Evolutionary conservation across 345 rosid genomes (phyloP).

Genomic region (Bretschneidera sinensis): DNA sequence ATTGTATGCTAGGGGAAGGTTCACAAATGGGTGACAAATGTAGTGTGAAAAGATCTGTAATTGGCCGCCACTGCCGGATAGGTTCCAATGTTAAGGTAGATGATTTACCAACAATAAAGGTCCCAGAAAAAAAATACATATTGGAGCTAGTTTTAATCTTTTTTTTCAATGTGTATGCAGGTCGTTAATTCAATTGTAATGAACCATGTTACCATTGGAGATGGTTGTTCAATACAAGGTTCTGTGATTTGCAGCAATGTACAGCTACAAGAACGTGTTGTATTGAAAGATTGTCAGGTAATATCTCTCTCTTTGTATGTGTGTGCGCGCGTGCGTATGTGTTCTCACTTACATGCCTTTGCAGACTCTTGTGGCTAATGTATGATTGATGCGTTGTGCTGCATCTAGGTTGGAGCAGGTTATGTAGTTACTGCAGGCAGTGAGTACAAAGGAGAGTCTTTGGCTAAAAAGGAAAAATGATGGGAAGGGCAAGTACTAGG

Average conservation of each 20-base stretch:
- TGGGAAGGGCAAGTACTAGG: neutral
- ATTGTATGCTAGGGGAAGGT: conserved; percentile 93
- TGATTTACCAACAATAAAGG: conserved; percentile 6
- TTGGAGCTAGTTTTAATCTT: neutral
- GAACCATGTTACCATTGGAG: conserved; percentile 86
- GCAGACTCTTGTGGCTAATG: neutral
- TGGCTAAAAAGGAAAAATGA: conserved; percentile 66
- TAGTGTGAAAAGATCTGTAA: conserved; percentile 90
- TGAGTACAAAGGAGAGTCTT: conserved; percentile 80
- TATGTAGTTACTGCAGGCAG: conserved; percentile 63
- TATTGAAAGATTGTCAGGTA: conserved; percentile 89
- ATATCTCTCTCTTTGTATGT: conserved; percentile 8
- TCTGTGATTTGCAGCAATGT: conserved; percentile 89
- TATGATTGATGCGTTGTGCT: neutral
- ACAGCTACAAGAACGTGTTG: conserved; percentile 85
- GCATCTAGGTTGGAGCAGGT: conserved; percentile 71
- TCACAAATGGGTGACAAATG: conserved; percentile 96
- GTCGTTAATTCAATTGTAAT: conserved; percentile 83
- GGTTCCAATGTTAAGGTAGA: conserved; percentile 95
- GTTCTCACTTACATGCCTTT: too few relatives aligned
- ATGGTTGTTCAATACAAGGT: conserved; percentile 90
- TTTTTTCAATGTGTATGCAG: conserved; percentile 35
- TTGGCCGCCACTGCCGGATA: conserved; percentile 94
- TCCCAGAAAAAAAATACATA: neutral
- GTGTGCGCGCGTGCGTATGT: neutral